Percentiles rank a stretch among this genome's conserved stretches.
Conservation (phyloP, 306 rosid genomes). For the Begonia peltatifolia region DNA sequence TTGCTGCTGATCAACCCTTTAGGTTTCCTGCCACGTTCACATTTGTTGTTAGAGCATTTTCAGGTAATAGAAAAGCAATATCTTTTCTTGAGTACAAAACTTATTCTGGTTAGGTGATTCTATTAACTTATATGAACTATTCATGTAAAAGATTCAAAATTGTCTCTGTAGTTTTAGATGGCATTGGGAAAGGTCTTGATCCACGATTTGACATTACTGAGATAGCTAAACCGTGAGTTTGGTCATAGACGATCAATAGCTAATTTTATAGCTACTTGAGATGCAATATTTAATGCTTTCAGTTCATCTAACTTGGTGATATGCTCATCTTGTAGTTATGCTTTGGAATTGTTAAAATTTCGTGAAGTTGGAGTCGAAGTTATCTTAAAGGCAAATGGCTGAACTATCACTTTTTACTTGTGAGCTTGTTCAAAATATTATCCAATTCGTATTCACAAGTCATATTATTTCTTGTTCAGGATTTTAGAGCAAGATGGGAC, state of each 20-base stretch:
- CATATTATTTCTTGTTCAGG: constrained; percentile 40
- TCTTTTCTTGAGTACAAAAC: too few species aligned
- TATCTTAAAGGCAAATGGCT: constrained; percentile 45
- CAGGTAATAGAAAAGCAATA: constrained; percentile 40
- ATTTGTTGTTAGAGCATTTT: constrained; percentile 98
- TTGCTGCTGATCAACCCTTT: constrained; percentile 97
- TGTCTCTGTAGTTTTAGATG: constrained; percentile 68
- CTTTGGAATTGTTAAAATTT: constrained; percentile 80
- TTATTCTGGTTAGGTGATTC: constrained; percentile 5
- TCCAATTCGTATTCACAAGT: constrained; percentile 8
- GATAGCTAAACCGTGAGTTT: constrained; percentile 96
- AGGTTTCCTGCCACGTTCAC: constrained; percentile 99
- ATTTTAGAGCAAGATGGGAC: constrained; percentile 74
- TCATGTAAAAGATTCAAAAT: constrained; percentile 7
- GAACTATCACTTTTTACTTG: constrained; percentile 7
- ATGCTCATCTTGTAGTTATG: constrained; percentile 55
- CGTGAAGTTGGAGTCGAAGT: constrained; percentile 99
- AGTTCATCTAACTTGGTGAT: constrained; percentile 14
- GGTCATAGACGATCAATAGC: constrained; percentile 7
- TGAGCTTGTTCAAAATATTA: constrained; percentile 10
- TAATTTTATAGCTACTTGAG: too few species aligned
- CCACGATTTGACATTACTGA: constrained; percentile 97
- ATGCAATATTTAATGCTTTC: neutral
- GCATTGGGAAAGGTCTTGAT: constrained; percentile 98
- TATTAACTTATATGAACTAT: constrained; percentile 7